Evolutionary conservation across 2,329 filamentous ascomycete species (phyloP).

Genomic region (Apiospora marii): DNA sequence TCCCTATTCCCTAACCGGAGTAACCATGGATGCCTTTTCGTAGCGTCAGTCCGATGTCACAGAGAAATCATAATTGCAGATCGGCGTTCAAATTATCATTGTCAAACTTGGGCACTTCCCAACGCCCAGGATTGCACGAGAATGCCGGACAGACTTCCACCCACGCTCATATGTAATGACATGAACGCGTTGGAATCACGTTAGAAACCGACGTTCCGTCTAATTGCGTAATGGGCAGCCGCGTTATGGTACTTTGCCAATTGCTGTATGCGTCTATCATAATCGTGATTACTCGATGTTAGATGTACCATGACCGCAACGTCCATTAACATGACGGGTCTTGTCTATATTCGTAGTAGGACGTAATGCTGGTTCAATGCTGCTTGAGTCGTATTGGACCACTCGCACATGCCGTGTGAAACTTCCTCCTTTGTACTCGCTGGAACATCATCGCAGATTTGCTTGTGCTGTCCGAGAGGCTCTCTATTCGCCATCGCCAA

Average conservation of each 20-base stretch:
- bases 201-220: background rate
- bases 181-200: background rate
- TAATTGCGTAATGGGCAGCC: background rate
- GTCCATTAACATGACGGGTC: background rate
- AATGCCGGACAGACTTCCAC: slow-evolving; percentile 61
- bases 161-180: background rate
- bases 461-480: background rate
- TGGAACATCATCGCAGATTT: background rate
- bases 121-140: slow-evolving; percentile 44
- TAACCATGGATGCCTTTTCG: slow-evolving; percentile 59
- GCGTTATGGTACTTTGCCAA: background rate
- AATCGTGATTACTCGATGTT: background rate
- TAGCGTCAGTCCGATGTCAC: slow-evolving; percentile 80
- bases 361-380: background rate
- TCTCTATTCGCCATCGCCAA: slow-evolving; percentile 66
- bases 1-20: slow-evolving; percentile 59
- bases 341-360: background rate
- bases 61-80: slow-evolving; percentile 74
- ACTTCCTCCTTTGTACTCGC: background rate
- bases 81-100: slow-evolving; percentile 36
- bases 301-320: background rate
- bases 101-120: slow-evolving; percentile 37
- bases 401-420: background rate
- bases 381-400: background rate
- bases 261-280: background rate